These are phyloP conservation scores for Rhizopus sp. DNA, from an alignment of 371 early-diverging fungal genomes.

Conservation along the genomic window DNA sequence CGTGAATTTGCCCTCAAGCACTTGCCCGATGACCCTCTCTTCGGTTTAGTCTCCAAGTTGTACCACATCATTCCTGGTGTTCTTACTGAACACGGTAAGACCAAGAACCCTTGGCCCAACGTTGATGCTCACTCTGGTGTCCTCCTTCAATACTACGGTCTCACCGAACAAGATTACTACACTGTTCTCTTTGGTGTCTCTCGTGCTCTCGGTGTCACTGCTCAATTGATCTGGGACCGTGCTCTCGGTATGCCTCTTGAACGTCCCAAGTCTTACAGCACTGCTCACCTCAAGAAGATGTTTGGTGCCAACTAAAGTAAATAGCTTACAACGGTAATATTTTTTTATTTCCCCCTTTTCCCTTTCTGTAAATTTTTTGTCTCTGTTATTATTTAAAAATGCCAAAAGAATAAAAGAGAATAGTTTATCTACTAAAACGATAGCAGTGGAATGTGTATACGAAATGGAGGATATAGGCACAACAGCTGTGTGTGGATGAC, in stretches of 20 bases:
- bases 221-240: conserved; percentile 96
- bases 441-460: too few species aligned
- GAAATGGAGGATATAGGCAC: too few species aligned
- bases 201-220: conserved; percentile 93
- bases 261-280: conserved; percentile 94
- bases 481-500: too few species aligned
- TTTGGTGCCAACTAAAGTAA: conserved; percentile 52
- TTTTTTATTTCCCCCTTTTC: not conserved
- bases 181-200: conserved; percentile 99
- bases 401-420: not conserved
- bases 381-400: not conserved
- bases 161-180: conserved; percentile 98
- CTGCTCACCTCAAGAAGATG: conserved; percentile 84
- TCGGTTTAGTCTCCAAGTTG: conserved; percentile 93
- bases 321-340: not conserved
- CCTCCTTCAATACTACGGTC: conserved; percentile 94
- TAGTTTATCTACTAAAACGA: too few species aligned
- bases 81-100: conserved; percentile 98
- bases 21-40: conserved; percentile 94
- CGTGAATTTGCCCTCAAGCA: conserved; percentile 99
- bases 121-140: conserved; percentile 99
- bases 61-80: conserved; percentile 97
- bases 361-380: conserved; percentile 2
- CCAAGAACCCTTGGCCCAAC: conserved; percentile 99
- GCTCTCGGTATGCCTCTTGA: conserved; percentile 94